Evolutionary conservation across 306 rosid species (phyloP).

Genomic region (Sechiopsis laciniata): DNA sequence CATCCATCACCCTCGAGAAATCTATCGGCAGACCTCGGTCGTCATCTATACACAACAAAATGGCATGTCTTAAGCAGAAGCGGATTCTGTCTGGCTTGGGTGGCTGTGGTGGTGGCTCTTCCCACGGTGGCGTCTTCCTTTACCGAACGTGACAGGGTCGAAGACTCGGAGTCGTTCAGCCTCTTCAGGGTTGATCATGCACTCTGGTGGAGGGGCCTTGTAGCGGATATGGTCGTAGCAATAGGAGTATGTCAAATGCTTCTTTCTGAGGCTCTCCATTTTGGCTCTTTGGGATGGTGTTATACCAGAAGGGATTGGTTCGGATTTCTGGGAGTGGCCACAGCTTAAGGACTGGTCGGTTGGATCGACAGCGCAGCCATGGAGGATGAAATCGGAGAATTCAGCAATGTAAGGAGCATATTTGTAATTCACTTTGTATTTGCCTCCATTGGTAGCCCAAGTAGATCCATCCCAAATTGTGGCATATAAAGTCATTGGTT

Average conservation of each 20-base stretch:
- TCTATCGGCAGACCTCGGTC: constrained; percentile 4
- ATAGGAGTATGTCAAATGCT: constrained; percentile 87
- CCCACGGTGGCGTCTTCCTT: constrained; percentile 53
- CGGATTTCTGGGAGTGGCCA: constrained; percentile 34
- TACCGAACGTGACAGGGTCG: constrained; percentile 74
- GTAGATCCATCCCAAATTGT: constrained; percentile 96
- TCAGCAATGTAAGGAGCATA: constrained; percentile 72
- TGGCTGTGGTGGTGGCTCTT: constrained; percentile 44
- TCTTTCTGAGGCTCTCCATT: constrained; percentile 65
- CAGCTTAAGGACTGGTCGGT: constrained; percentile 50
- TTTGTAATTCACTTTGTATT: constrained; percentile 82
- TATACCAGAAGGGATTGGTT: constrained; percentile 42
- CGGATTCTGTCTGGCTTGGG: constrained; percentile 29
- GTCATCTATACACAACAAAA: constrained; percentile 18
- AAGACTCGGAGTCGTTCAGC: constrained; percentile 58
- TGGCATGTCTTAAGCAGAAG: constrained; percentile 34
- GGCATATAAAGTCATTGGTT: constrained; percentile 89
- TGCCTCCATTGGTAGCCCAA: constrained; percentile 98
- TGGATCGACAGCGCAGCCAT: constrained; percentile 86
- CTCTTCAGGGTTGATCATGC: constrained; percentile 56
- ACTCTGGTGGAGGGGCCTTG: constrained; percentile 63
- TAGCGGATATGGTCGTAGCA: constrained; percentile 70
- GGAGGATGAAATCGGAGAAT: constrained; percentile 71
- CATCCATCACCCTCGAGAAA: constrained; percentile 13
- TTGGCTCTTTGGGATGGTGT: constrained; percentile 39